phyloP scores from a whole-genome alignment of 352 stramenopile genomes.

The Pythium utonaiense region DNA sequence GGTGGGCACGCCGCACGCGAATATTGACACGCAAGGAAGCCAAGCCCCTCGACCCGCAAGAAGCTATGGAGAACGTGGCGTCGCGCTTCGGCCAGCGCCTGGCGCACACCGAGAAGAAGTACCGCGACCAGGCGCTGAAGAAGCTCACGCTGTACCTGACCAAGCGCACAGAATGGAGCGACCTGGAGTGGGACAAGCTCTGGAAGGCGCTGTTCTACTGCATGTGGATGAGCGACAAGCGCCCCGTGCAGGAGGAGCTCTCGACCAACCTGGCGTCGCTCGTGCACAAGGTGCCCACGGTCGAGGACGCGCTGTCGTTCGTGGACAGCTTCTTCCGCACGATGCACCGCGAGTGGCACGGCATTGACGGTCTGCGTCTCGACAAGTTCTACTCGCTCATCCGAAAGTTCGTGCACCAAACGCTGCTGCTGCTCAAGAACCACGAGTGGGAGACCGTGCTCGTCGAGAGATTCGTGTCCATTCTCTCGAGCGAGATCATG shows the following conservation, averaged over 20 bases:
- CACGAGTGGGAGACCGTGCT: constrained; percentile 51
- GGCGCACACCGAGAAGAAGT: constrained; percentile 86
- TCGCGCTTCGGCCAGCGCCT: constrained; percentile 83
- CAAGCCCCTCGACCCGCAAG: neutral
- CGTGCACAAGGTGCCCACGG: constrained; percentile 51
- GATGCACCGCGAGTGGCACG: constrained; percentile 85
- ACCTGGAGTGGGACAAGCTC: constrained; percentile 84
- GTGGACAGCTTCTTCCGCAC: constrained; percentile 81
- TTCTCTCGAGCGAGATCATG: constrained; percentile 66
- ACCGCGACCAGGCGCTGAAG: constrained; percentile 77
- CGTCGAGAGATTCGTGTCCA: constrained; percentile 52
- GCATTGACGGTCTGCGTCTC: constrained; percentile 74
- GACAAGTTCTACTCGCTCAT: constrained; percentile 88
- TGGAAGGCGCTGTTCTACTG: constrained; percentile 90
- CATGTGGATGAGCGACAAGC: constrained; percentile 91
- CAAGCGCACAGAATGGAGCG: constrained; percentile 60
- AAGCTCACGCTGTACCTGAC: constrained; percentile 76
- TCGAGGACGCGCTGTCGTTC: constrained; percentile 52
- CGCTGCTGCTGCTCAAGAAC: constrained; percentile 48
- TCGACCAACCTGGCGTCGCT: constrained; percentile 58
- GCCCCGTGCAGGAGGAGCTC: constrained; percentile 72
- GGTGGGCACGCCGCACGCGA: neutral
- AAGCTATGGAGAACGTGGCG: constrained; percentile 65
- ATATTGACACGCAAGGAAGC: constrained; percentile 1
- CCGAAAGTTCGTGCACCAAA: constrained; percentile 77